Conservation (phyloP, 768 basidiomycete genomes). For the Termitomyces sp. region DNA sequence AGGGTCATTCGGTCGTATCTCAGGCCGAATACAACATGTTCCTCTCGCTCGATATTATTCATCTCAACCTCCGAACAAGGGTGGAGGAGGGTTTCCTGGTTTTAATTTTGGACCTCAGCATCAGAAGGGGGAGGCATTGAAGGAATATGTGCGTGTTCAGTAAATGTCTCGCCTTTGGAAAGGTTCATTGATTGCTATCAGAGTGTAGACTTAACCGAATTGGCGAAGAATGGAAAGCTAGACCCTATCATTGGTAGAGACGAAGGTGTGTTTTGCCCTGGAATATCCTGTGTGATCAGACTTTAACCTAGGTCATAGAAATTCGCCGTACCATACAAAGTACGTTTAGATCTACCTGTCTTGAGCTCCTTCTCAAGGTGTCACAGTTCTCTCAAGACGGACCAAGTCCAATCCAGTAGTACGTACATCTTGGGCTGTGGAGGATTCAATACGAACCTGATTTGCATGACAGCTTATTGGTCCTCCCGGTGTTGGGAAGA, state of each 20-base stretch:
- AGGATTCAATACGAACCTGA: not conserved
- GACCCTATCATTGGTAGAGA: slow-evolving; percentile 90
- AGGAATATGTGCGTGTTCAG: slow-evolving; percentile 51
- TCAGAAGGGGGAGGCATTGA: slow-evolving; percentile 80
- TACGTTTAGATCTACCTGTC: slow-evolving; percentile 25
- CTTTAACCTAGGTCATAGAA: slow-evolving; percentile 33
- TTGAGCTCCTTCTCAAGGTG: not conserved
- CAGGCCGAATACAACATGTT: not conserved
- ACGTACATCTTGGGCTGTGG: slow-evolving; percentile 17
- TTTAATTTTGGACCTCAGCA: slow-evolving; percentile 55
- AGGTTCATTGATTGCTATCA: slow-evolving; percentile 18
- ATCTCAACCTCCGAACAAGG: slow-evolving; percentile 29
- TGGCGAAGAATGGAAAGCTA: slow-evolving; percentile 79
- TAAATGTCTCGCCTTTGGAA: not conserved
- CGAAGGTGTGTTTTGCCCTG: slow-evolving; percentile 44
- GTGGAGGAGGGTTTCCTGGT: slow-evolving; percentile 51
- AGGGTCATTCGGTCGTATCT: slow-evolving; percentile 2
- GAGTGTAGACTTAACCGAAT: slow-evolving; percentile 81
- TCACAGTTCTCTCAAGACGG: slow-evolving; percentile 70
- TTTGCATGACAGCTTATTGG: slow-evolving; percentile 54
- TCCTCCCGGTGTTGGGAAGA: slow-evolving; percentile 89
- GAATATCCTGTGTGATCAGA: not conserved
- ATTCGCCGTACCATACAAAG: slow-evolving; percentile 90
- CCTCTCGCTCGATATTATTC: slow-evolving; percentile 35
- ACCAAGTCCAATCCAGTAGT: slow-evolving; percentile 93